Evolutionary conservation across 164 flowering plant genomes (phyloP).

Genomic region (Umbilicus rupestris): DNA sequence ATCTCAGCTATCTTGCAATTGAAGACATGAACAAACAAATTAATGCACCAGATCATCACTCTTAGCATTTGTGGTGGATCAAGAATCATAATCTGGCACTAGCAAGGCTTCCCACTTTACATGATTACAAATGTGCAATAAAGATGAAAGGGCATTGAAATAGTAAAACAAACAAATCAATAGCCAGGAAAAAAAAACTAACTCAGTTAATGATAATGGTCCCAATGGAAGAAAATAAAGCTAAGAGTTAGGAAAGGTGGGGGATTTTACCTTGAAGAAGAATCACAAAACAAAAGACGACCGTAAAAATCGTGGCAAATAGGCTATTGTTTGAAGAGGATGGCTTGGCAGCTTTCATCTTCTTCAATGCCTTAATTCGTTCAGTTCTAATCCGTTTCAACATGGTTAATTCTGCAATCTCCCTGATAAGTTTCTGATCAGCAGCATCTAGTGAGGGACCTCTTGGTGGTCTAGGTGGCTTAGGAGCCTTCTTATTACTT

Average conservation of each 20-base stretch:
- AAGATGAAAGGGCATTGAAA: background rate
- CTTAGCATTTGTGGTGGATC: background rate
- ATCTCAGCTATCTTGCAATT: background rate
- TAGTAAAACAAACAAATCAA: background rate
- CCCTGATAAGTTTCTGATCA: constrained; percentile 57
- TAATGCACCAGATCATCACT: background rate
- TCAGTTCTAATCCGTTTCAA: constrained; percentile 64
- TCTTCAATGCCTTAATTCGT: constrained; percentile 54
- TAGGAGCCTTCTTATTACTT: constrained; percentile 42
- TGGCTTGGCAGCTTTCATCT: constrained; percentile 48
- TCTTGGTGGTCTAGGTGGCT: constrained; percentile 67
- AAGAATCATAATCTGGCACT: background rate
- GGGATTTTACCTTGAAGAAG: constrained; percentile 53
- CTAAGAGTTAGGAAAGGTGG: background rate
- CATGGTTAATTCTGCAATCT: constrained; percentile 61
- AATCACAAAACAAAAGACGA: constrained; percentile 52
- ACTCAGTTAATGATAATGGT: background rate
- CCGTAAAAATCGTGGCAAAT: constrained; percentile 48
- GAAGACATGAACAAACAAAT: background rate
- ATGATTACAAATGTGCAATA: background rate
- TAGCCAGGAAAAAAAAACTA: background rate
- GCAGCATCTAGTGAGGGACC: constrained; percentile 60
- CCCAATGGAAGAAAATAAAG: background rate
- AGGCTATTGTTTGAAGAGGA: constrained; percentile 34
- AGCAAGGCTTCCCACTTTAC: background rate